These are phyloP conservation scores for Chimonanthus salicifolius DNA, from an alignment of 164 flowering plant genomes.

Conservation along the genomic window DNA sequence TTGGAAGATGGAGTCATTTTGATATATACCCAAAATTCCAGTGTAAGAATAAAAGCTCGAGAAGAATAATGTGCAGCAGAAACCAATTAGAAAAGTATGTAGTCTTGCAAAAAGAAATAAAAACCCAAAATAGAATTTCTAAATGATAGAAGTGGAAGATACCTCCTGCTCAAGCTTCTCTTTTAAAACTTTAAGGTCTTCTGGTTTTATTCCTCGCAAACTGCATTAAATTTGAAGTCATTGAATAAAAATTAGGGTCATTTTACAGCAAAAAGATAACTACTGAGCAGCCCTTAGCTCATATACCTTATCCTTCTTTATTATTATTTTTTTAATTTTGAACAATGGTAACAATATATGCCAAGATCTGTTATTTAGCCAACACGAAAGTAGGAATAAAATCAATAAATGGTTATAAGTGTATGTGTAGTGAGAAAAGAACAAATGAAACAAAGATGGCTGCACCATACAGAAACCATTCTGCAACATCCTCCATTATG, in stretches of 20 bases:
- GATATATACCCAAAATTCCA: neutral
- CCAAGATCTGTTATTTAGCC: no score
- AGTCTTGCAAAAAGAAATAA: neutral
- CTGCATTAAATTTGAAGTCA: conserved; percentile 25
- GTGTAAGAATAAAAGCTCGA: neutral
- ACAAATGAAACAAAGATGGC: neutral
- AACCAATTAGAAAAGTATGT: conserved; percentile 2
- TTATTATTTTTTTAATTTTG: neutral
- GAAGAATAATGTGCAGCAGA: neutral
- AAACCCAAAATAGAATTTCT: neutral
- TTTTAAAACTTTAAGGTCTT: conserved; percentile 56
- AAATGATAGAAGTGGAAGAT: neutral
- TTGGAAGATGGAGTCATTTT: neutral
- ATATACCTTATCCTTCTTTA: neutral
- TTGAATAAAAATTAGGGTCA: neutral
- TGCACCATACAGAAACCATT: neutral
- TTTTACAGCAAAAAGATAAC: neutral
- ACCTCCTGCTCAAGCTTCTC: conserved; percentile 81
- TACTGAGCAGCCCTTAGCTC: neutral
- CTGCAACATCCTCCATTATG: neutral
- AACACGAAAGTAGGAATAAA: neutral
- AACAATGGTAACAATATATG: neutral
- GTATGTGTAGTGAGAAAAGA: neutral
- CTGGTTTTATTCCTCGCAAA: conserved; percentile 49
- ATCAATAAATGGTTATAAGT: neutral